Conservation (phyloP, 1,284 basidiomycete genomes). For the Mycena citricolor region DNA sequence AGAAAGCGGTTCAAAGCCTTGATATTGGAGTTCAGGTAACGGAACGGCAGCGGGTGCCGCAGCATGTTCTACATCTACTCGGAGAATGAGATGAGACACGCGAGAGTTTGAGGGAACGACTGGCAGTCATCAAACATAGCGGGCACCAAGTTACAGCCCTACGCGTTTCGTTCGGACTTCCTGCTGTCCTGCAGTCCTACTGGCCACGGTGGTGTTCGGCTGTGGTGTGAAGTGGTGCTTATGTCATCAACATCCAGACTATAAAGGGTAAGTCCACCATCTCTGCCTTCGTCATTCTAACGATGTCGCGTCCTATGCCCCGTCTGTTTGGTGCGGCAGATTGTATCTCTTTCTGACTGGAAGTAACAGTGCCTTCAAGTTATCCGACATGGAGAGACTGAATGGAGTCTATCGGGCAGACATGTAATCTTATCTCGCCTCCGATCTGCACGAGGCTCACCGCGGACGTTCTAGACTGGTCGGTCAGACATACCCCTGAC, state of each 20-base stretch:
- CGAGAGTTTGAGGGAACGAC: conserved; percentile 30
- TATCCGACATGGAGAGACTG: conserved; percentile 75
- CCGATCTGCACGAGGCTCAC: neutral
- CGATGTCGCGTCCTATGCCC: conserved; percentile 66
- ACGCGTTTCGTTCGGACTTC: no score
- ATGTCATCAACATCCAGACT: no score
- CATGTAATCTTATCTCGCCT: conserved; percentile 50
- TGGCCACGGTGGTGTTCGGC: no score
- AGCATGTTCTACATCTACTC: conserved; percentile 82
- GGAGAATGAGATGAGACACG: conserved; percentile 2
- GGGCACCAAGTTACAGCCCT: neutral
- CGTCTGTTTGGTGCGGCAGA: conserved; percentile 68
- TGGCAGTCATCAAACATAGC: conserved; percentile 86
- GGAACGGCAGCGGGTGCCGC: conserved; percentile 46
- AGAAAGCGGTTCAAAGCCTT: conserved; percentile 81
- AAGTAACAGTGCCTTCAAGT: neutral
- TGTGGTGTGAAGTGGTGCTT: no score
- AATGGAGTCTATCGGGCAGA: conserved; percentile 90
- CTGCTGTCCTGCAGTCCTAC: no score
- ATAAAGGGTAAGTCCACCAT: conserved; percentile 28
- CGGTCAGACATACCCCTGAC: conserved; percentile 87
- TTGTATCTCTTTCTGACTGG: conserved; percentile 7
- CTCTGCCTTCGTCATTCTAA: conserved; percentile 25
- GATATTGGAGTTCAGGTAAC: conserved; percentile 65
- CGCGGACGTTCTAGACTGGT: conserved; percentile 64